phyloP scores from a whole-genome alignment of 2,329 filamentous ascomycete genomes.

The Botrytis pseudocinerea region DNA sequence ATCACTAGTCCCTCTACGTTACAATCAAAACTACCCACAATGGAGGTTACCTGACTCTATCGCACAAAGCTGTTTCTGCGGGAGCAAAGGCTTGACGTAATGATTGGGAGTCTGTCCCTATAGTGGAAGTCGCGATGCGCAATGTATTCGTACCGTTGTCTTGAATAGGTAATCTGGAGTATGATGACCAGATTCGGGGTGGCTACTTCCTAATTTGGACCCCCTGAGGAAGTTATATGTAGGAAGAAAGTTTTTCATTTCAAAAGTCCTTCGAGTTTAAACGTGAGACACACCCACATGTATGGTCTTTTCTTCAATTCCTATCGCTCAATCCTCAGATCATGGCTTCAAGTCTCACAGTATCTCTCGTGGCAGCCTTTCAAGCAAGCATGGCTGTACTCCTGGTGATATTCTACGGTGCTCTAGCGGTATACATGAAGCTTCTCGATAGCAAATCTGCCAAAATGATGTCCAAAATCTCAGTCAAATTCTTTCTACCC shows the following conservation, averaged over 20 bases:
- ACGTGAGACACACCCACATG: background rate
- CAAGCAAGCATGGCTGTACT: slow-evolving; percentile 51
- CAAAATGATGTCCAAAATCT: slow-evolving; percentile 49
- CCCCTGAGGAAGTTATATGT: background rate
- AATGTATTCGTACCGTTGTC: background rate
- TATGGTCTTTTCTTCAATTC: background rate
- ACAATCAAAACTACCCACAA: background rate
- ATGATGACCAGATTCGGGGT: background rate
- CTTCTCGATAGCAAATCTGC: slow-evolving; percentile 44
- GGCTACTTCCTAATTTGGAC: background rate
- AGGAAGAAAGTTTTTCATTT: background rate
- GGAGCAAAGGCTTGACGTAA: background rate
- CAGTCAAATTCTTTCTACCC: slow-evolving; percentile 50
- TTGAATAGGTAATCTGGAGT: background rate
- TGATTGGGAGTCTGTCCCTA: background rate
- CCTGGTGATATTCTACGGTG: slow-evolving; percentile 49
- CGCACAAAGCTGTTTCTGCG: background rate
- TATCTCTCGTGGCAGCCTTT: slow-evolving; percentile 48
- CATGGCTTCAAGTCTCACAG: slow-evolving; percentile 36
- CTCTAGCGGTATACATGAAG: slow-evolving; percentile 44
- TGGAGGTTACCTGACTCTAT: background rate
- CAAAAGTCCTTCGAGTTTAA: background rate
- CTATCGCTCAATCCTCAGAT: background rate
- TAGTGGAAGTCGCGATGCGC: background rate
- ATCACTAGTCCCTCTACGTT: background rate